Evolutionary conservation across 768 basidiomycete genomes (phyloP), one percentile per base, ranked within the genome.

Genomic region (Xerocomellus intermedius): DNA sequence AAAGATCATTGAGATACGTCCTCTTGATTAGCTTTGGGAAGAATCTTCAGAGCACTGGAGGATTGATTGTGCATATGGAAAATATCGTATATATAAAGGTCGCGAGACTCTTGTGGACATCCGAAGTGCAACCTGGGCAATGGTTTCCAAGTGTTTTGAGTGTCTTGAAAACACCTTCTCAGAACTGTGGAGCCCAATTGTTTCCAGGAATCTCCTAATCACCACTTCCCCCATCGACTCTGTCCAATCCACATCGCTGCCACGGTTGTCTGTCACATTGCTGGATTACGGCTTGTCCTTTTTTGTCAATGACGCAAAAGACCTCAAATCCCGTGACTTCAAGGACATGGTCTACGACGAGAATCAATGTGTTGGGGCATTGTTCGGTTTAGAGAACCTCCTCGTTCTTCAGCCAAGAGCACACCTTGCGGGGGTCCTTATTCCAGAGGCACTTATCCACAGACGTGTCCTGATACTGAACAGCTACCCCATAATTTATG

Each of bases 281-380:
- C 76, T 74, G 35, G 67, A 70, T 2, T 72, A 70, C 37, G 55
- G 67, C 4, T 55, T 80, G 17, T 62, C 69, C 3, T 80, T 80
- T 47, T 69, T 72, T 42, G 37, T 75, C 21, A 69, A 70, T n/a
- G 12, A 30, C 0, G 5, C 24, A 1, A 54, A 57, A 24, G 54
- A 64, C 8, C 58, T 80, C 8, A 70, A 79, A 52, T 78, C 73
- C 24, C 54, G 47, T 12, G 76, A 77, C 46, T 64, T 76, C 43
- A 69, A 67, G 6, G 64, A 64, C 19, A 77, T 76, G 68, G 60
- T 74, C 16, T 61, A 78, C 10, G 75, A 78, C 37, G 10, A 48
- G 5, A 41, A 65, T 33, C 79, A 79, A 52, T 74, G 65, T 0
- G 57, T 64, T 10, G 77, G 75, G 1, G 71, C 77, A 2, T 64